These are phyloP conservation scores for Aspergillus incahuasiensis DNA, from an alignment of 495 filamentous ascomycete genomes.

Conservation along the genomic window DNA sequence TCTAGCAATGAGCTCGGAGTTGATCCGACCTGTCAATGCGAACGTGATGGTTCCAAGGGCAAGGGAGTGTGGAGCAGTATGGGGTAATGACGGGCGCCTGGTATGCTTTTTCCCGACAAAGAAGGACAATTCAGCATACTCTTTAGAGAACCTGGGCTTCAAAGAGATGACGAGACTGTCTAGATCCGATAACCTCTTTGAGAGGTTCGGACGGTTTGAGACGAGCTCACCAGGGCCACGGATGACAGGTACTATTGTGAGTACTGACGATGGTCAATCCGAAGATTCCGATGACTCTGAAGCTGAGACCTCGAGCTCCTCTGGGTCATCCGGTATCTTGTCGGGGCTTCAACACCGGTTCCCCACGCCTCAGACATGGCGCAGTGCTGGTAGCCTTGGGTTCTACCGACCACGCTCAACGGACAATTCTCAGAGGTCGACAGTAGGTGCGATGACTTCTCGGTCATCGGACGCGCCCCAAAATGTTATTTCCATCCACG, in stretches of 20 bases:
- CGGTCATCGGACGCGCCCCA: constrained; percentile 39
- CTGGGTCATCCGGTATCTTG: constrained; percentile 59
- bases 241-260: constrained; percentile 43
- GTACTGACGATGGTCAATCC: constrained; percentile 47
- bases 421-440: constrained; percentile 54
- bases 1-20: constrained; percentile 50
- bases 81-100: constrained; percentile 71
- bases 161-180: constrained; percentile 55
- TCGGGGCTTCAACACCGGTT: constrained; percentile 45
- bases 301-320: constrained; percentile 64
- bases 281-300: constrained; percentile 63
- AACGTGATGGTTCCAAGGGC: constrained; percentile 75
- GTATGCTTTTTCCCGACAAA: constrained; percentile 86
- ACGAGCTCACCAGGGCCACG: constrained; percentile 50
- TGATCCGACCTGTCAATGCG: constrained; percentile 55
- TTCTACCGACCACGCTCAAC: constrained; percentile 45
- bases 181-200: constrained; percentile 68
- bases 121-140: constrained; percentile 61
- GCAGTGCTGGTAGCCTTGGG: constrained; percentile 41
- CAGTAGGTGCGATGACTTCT: constrained; percentile 35
- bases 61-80: constrained; percentile 68
- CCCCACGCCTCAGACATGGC: constrained; percentile 51
- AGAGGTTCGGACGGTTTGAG: constrained; percentile 78
- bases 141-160: constrained; percentile 59
- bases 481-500: constrained; percentile 64